phyloP scores from a whole-genome alignment of 2,329 filamentous ascomycete species.

The Aspergillus niger region DNA sequence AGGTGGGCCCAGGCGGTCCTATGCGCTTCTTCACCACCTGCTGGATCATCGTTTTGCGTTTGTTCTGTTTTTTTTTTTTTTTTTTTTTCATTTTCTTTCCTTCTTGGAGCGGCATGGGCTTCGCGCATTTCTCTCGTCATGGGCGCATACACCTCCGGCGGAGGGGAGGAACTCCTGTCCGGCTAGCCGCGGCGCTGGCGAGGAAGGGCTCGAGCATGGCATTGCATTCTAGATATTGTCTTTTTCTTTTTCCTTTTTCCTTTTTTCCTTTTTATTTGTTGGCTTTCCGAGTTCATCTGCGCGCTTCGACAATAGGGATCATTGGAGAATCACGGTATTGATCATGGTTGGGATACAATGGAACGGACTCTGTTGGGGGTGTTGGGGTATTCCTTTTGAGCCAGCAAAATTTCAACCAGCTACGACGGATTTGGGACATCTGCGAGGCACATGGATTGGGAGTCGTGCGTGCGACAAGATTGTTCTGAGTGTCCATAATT shows the following conservation, averaged over 20 bases:
- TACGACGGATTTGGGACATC: constrained; percentile 29
- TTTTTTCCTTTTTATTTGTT: constrained; percentile 26
- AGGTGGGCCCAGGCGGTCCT: constrained; percentile 22
- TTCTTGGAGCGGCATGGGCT: constrained; percentile 16
- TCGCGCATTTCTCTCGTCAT: constrained; percentile 14
- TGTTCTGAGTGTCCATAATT: constrained; percentile 36
- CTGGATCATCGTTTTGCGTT: not conserved
- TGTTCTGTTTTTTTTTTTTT: constrained; percentile 5
- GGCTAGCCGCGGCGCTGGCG: not conserved
- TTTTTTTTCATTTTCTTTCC: not conserved
- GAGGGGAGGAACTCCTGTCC: not conserved
- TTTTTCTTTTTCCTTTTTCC: constrained; percentile 24
- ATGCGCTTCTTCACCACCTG: constrained; percentile 7
- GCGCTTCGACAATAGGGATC: constrained; percentile 39
- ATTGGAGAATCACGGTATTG: constrained; percentile 44
- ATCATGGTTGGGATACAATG: constrained; percentile 43
- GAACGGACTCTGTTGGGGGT: constrained; percentile 42
- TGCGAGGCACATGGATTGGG: constrained; percentile 28
- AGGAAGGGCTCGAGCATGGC: constrained; percentile 19
- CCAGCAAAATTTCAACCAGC: constrained; percentile 29
- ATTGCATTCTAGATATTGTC: constrained; percentile 32
- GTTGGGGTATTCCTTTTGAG: constrained; percentile 44
- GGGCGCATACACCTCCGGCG: constrained; percentile 6
- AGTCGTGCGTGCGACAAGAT: constrained; percentile 36
- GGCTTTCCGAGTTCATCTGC: constrained; percentile 30